Conservation (phyloP, 2,329 filamentous ascomycete species). For the Aspergillus latus region DNA sequence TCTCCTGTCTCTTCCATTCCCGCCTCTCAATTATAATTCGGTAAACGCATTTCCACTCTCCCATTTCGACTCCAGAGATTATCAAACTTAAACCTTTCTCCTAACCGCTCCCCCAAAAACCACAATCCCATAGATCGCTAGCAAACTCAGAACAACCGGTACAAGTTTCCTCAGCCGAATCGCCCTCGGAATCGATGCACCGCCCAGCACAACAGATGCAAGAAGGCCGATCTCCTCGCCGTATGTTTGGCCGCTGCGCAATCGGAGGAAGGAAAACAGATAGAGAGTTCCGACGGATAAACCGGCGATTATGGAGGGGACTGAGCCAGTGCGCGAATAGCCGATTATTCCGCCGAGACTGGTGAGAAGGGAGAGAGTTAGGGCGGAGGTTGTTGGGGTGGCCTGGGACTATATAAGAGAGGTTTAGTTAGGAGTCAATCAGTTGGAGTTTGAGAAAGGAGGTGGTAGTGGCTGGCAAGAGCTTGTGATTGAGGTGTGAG, state of each 20-base stretch:
- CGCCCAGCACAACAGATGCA: conserved; percentile 80
- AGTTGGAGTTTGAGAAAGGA: neutral
- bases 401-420: conserved; percentile 15
- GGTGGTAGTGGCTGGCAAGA: too few relatives aligned
- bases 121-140: conserved; percentile 75
- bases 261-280: conserved; percentile 75
- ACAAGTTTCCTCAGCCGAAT: conserved; percentile 82
- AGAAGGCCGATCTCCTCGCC: conserved; percentile 87
- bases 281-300: conserved; percentile 77
- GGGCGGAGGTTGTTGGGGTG: conserved; percentile 62
- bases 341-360: conserved; percentile 85
- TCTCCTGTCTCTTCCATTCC: neutral
- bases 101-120: conserved; percentile 73
- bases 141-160: conserved; percentile 72
- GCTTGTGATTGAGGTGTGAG: too few relatives aligned
- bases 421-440: conserved; percentile 3
- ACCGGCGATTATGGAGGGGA: conserved; percentile 84
- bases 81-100: conserved; percentile 24
- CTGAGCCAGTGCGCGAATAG: conserved; percentile 77
- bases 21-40: too few relatives aligned
- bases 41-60: too few relatives aligned
- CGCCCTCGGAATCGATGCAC: conserved; percentile 81
- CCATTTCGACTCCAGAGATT: neutral
- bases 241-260: conserved; percentile 72
- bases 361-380: conserved; percentile 76